A percentile compares a stretch with the other conserved stretches of the same genome.
Evolutionary conservation across 768 basidiomycete genomes (phyloP).

Genomic region (Cystofilobasidium macerans): DNA sequence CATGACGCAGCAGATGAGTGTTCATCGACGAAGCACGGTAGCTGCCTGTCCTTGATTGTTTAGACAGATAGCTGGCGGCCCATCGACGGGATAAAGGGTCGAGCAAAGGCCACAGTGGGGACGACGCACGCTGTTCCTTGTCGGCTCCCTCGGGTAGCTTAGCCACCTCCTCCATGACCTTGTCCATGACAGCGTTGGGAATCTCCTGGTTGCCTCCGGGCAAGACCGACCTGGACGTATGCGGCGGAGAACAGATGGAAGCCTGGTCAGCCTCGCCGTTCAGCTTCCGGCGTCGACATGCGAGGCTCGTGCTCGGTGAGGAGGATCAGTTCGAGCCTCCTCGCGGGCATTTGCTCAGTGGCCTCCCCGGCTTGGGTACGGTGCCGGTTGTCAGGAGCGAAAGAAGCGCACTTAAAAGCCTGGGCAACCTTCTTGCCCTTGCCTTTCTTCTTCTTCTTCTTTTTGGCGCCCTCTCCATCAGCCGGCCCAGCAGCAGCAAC

Average conservation of each 20-base stretch:
- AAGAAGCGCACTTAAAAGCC: background rate
- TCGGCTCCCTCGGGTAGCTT: conserved; percentile 47
- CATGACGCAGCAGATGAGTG: too few species aligned
- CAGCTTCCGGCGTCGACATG: too few species aligned
- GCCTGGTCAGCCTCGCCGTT: too few species aligned
- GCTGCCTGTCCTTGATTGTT: too few species aligned
- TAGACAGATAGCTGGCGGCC: too few species aligned
- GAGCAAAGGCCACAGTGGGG: background rate
- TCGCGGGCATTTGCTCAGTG: background rate
- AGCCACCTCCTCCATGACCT: conserved; percentile 56
- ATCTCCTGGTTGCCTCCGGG: conserved; percentile 28
- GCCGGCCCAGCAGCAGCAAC: background rate
- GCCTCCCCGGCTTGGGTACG: too few species aligned
- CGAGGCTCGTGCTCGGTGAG: too few species aligned
- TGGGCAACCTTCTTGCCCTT: background rate
- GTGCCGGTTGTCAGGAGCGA: background rate
- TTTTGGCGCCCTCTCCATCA: background rate
- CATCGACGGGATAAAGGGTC: too few species aligned
- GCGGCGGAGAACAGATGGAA: background rate
- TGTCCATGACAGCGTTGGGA: conserved; percentile 47
- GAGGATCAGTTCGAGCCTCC: too few species aligned
- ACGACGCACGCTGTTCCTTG: conserved; percentile 34
- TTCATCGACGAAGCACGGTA: background rate
- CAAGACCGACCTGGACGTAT: background rate
- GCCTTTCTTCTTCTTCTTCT: conserved; percentile 4